Conservation (phyloP, 306 rosid species). For the Gastrolobium villosum region DNA sequence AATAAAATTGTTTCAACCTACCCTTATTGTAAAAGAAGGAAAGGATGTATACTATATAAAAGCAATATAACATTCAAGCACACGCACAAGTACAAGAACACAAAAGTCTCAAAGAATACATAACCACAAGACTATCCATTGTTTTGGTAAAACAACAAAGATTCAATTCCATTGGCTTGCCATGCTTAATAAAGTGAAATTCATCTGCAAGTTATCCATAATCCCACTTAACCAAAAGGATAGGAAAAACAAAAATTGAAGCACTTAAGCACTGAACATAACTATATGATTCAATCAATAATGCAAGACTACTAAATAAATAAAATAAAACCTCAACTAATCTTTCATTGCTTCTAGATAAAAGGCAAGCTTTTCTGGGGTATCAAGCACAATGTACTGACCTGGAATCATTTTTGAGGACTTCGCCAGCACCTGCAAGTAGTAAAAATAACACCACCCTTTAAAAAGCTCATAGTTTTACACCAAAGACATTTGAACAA, state of each 20-base stretch:
- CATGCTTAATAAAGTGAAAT: conserved; percentile 1
- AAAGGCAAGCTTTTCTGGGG: conserved; percentile 26
- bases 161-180: not conserved
- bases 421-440: conserved; percentile 92
- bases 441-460: conserved; percentile 36
- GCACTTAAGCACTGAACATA: not conserved
- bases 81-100: not conserved
- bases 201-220: conserved; percentile 5
- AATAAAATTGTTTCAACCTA: conserved; percentile 9
- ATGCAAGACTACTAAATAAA: conserved; percentile 3
- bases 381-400: conserved; percentile 51
- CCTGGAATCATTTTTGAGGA: conserved; percentile 99
- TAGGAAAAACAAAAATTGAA: conserved; percentile 3
- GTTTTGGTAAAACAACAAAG: not conserved
- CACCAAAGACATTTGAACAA: conserved; percentile 20
- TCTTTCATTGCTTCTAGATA: conserved; percentile 11
- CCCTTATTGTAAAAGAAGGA: not conserved
- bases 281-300: conserved; percentile 32
- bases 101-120: conserved; percentile 22
- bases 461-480: conserved; percentile 10
- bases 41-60: conserved; percentile 16
- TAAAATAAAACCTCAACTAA: not conserved
- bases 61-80: conserved; percentile 23
- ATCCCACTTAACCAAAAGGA: not conserved
- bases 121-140: conserved; percentile 15